Percentiles rank a stretch among this genome's conserved stretches.
Evolutionary conservation across 2,329 filamentous ascomycete species (phyloP).

Genomic region (Ascochyta lentis): DNA sequence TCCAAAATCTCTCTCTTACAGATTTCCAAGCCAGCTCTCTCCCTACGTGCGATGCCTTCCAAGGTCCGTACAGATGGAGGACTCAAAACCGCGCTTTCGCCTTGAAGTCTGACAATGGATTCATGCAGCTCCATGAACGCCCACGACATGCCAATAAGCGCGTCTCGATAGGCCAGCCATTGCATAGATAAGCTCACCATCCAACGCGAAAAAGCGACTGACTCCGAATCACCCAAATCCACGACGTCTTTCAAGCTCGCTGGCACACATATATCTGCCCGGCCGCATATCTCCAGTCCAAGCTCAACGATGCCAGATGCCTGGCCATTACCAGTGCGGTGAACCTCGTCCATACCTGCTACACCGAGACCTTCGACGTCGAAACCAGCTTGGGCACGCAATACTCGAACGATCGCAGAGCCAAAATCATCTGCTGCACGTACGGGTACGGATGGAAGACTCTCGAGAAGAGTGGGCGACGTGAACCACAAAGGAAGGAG

Average conservation of each 20-base stretch:
- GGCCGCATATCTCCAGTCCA: constrained; percentile 38
- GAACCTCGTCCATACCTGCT: constrained; percentile 52
- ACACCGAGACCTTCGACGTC: constrained; percentile 44
- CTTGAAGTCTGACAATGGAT: constrained; percentile 3
- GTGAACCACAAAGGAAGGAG: constrained; percentile 51
- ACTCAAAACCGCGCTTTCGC: neutral
- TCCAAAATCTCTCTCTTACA: constrained; percentile 15
- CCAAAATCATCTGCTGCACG: constrained; percentile 42
- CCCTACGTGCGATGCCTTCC: constrained; percentile 16
- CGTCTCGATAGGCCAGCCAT: constrained; percentile 28
- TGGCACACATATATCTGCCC: constrained; percentile 21
- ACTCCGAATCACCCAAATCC: constrained; percentile 46
- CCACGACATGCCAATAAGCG: constrained; percentile 44
- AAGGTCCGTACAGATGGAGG: neutral
- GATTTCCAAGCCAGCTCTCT: constrained; percentile 17
- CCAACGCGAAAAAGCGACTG: constrained; percentile 35
- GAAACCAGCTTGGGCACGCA: constrained; percentile 53
- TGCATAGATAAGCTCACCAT: constrained; percentile 25
- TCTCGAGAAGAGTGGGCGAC: constrained; percentile 48
- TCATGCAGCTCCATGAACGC: constrained; percentile 40
- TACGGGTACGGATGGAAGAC: constrained; percentile 45
- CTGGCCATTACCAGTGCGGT: constrained; percentile 27
- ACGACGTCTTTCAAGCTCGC: constrained; percentile 34
- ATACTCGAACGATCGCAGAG: constrained; percentile 47
- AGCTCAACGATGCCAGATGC: constrained; percentile 43